Percentiles rank a stretch among this genome's conserved stretches.
Conservation (phyloP, 2,329 filamentous ascomycete genomes). For the Apiospora kogelbergensis region DNA sequence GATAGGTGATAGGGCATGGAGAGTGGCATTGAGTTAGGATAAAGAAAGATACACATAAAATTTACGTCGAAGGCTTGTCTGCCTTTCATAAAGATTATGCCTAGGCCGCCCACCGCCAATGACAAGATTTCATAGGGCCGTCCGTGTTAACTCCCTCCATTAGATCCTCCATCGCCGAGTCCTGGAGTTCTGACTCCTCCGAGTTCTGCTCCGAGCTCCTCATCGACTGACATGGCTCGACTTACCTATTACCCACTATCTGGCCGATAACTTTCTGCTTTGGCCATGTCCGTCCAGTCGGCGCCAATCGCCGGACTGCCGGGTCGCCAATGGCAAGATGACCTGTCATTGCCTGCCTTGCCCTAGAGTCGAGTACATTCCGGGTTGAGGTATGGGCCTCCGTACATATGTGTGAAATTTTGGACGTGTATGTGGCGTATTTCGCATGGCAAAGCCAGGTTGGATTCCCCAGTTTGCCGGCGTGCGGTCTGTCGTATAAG, state of each 20-base stretch:
- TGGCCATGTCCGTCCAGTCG: background rate
- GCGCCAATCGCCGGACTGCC: conserved; percentile 3
- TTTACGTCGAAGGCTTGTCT: background rate
- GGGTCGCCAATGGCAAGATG: background rate
- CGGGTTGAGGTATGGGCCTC: background rate
- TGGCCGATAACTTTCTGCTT: background rate
- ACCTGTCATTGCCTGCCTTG: background rate
- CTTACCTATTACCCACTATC: background rate
- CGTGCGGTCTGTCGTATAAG: background rate
- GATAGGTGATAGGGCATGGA: background rate
- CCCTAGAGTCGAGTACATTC: background rate
- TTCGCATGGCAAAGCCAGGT: background rate
- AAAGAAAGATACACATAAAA: background rate
- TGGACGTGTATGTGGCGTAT: background rate
- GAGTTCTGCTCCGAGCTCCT: too few species aligned
- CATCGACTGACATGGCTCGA: conserved; percentile 6
- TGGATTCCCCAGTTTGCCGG: background rate
- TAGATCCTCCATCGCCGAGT: background rate
- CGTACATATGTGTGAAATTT: background rate
- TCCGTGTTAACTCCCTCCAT: too few species aligned
- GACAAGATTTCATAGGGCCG: too few species aligned
- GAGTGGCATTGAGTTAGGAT: background rate
- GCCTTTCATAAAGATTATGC: too few species aligned
- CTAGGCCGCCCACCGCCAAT: too few species aligned
- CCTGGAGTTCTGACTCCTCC: too few species aligned